Conservation (phyloP, 164 flowering plant genomes). For the Pachysandra terminalis region DNA sequence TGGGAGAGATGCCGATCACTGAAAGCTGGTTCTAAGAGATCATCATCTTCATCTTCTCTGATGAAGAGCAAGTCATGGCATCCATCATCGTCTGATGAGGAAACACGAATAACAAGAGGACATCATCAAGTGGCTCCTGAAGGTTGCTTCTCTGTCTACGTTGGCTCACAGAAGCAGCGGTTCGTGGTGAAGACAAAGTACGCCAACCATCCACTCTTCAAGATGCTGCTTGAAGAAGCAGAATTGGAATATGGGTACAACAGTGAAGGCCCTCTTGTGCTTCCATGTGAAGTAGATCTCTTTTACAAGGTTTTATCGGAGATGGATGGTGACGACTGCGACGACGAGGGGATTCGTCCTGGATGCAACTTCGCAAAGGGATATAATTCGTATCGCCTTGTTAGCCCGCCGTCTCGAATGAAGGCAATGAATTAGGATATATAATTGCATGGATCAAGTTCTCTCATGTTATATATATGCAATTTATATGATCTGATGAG, state of each 20-base stretch:
- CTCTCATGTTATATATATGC: too few species aligned
- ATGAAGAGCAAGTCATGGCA: conserved; percentile 55
- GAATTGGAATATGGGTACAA: conserved; percentile 51
- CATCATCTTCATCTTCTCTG: conserved; percentile 2
- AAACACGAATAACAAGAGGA: background rate
- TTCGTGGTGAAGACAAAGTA: conserved; percentile 48
- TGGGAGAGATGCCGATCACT: conserved; percentile 58
- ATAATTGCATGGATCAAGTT: conserved; percentile 2
- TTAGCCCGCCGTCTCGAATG: conserved; percentile 37
- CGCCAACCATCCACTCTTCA: conserved; percentile 59
- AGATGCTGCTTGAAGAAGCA: conserved; percentile 54
- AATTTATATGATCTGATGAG: too few species aligned
- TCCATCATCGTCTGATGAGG: background rate
- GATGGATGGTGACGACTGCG: conserved; percentile 43
- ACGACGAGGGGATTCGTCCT: conserved; percentile 19
- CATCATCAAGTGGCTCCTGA: conserved; percentile 35
- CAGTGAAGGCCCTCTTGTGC: conserved; percentile 43
- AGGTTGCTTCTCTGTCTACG: conserved; percentile 61
- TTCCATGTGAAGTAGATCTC: conserved; percentile 52
- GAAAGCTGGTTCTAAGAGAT: conserved; percentile 14
- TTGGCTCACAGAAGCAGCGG: conserved; percentile 45
- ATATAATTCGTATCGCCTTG: conserved; percentile 25
- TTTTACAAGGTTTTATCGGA: conserved; percentile 44
- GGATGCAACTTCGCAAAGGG: conserved; percentile 26
- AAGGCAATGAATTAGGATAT: conserved; percentile 15